phyloP scores from a whole-genome alignment of 2,329 filamentous ascomycete species.

The Colletotrichum scovillei region DNA sequence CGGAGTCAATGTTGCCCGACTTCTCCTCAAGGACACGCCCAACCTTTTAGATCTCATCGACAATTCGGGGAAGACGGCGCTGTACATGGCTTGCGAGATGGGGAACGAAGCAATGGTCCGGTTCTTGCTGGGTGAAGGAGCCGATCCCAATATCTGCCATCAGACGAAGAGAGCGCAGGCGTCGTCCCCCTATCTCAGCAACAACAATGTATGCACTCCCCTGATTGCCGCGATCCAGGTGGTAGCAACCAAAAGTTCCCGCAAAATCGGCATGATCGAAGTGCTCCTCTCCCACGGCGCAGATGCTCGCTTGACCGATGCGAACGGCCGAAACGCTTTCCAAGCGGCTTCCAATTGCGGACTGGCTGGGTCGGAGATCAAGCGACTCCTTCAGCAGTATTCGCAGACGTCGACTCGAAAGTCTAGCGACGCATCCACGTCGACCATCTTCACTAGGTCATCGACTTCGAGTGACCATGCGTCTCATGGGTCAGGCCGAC shows the following conservation, averaged over 20 bases:
- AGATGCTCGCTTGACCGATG: slow-evolving; percentile 36
- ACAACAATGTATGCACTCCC: slow-evolving; percentile 38
- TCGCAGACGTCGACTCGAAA: neutral
- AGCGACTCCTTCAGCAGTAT: slow-evolving; percentile 26
- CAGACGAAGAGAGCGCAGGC: slow-evolving; percentile 19
- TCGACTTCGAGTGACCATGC: slow-evolving; percentile 21
- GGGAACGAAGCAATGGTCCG: slow-evolving; percentile 44
- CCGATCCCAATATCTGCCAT: slow-evolving; percentile 40
- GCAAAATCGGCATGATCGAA: slow-evolving; percentile 41
- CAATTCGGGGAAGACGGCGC: slow-evolving; percentile 42
- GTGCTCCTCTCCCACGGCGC: slow-evolving; percentile 39
- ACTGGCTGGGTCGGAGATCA: slow-evolving; percentile 29
- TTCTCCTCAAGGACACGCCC: slow-evolving; percentile 39
- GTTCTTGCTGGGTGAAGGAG: slow-evolving; percentile 38
- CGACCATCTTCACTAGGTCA: slow-evolving; percentile 16
- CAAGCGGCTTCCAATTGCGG: slow-evolving; percentile 30
- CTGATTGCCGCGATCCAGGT: slow-evolving; percentile 42
- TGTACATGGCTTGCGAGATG: slow-evolving; percentile 44
- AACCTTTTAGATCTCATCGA: slow-evolving; percentile 39
- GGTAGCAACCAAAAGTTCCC: slow-evolving; percentile 35
- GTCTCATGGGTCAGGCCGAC: neutral
- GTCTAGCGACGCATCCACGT: slow-evolving; percentile 13
- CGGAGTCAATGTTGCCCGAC: slow-evolving; percentile 40
- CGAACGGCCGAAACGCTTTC: slow-evolving; percentile 29
- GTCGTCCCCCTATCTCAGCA: neutral